These are phyloP conservation scores for Metschnikowia colocasiae DNA, from an alignment of 805 yeast genomes.

Conservation along the genomic window DNA sequence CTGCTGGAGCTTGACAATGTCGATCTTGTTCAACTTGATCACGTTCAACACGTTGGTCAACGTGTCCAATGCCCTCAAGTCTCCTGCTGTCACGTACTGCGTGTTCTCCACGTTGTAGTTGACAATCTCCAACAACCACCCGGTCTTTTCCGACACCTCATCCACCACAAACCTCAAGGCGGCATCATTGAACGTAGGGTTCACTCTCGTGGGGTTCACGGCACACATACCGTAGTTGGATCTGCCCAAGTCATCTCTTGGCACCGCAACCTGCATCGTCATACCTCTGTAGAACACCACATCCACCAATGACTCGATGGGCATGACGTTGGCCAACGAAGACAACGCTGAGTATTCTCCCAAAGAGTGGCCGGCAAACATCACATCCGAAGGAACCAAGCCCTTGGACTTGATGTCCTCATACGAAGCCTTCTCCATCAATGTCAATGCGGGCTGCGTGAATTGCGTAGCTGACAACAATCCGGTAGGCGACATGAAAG, in stretches of 20 bases:
- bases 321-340: conserved; percentile 97
- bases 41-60: conserved; percentile 90
- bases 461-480: conserved; percentile 96
- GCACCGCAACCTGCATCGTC: conserved; percentile 99
- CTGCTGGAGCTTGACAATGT: conserved; percentile 82
- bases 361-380: conserved; percentile 98
- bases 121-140: conserved; percentile 96
- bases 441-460: conserved; percentile 98
- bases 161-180: conserved; percentile 94
- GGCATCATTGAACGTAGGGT: conserved; percentile 83
- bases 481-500: conserved; percentile 92
- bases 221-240: conserved; percentile 99
- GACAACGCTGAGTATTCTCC: conserved; percentile 99
- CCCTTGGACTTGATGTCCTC: conserved; percentile 98
- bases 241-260: conserved; percentile 91
- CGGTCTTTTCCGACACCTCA: conserved; percentile 76
- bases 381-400: conserved; percentile 84
- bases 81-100: conserved; percentile 99
- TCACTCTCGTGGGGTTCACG: conserved; percentile 91
- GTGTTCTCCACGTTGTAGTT: conserved; percentile 97
- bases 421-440: conserved; percentile 98
- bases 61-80: conserved; percentile 90
- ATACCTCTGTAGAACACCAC: conserved; percentile 99
- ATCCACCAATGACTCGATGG: conserved; percentile 93
- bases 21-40: conserved; percentile 90